A percentile compares a stretch with the other conserved stretches of the same genome.
phyloP scores from a whole-genome alignment of 306 rosid species.

The Gastrolobium villosum region DNA sequence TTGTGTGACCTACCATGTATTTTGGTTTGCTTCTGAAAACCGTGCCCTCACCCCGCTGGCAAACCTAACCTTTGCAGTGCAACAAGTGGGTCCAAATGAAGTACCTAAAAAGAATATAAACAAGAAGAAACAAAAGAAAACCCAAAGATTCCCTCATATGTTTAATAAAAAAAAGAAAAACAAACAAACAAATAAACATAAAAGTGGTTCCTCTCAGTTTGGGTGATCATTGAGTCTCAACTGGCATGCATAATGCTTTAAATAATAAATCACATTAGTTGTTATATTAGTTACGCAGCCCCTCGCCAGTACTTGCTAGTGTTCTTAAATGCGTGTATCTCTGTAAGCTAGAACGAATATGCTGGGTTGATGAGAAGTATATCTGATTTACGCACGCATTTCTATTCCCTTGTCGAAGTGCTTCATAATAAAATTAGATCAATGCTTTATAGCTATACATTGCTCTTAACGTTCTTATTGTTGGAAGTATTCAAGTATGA shows the following conservation, averaged over 20 bases:
- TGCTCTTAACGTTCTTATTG: no score
- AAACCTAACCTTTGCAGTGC: slow-evolving; percentile 42
- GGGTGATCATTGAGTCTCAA: slow-evolving; percentile 56
- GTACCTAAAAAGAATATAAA: slow-evolving; percentile 41
- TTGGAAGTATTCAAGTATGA: no score
- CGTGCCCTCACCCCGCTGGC: slow-evolving; percentile 48
- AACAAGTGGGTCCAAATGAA: slow-evolving; percentile 34
- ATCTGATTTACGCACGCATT: slow-evolving; percentile 7
- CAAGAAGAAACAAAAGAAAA: slow-evolving; percentile 42
- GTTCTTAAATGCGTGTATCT: slow-evolving; percentile 32
- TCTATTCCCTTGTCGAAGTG: slow-evolving; percentile 29
- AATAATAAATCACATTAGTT: slow-evolving; percentile 32
- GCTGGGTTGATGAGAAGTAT: slow-evolving; percentile 26
- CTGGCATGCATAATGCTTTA: slow-evolving; percentile 43
- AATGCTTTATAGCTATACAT: background rate
- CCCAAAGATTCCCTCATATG: slow-evolving; percentile 42
- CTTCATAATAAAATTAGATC: background rate
- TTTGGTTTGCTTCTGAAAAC: slow-evolving; percentile 30
- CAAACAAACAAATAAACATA: background rate
- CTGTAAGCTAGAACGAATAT: slow-evolving; percentile 28
- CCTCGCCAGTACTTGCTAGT: slow-evolving; percentile 25
- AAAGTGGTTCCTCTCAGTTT: slow-evolving; percentile 45
- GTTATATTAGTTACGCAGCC: slow-evolving; percentile 31
- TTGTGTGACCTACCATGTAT: slow-evolving; percentile 36
- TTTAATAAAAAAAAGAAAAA: slow-evolving; percentile 18